Conservation (phyloP, 2,329 filamentous ascomycete species). For the Lachnellula arida region DNA sequence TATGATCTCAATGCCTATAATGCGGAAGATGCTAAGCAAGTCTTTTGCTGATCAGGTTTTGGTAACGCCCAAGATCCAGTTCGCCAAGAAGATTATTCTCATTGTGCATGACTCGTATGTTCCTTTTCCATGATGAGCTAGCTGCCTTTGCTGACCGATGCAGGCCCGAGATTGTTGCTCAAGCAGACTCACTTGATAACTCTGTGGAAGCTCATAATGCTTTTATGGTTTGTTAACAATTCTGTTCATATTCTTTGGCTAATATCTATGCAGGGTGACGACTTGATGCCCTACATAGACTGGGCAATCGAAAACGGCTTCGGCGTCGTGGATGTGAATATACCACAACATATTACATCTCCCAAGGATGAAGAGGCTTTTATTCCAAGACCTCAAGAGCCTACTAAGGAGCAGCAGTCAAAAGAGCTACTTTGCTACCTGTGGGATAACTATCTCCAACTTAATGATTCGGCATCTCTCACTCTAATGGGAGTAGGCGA, state of each 20-base stretch:
- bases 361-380: constrained; percentile 8
- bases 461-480: constrained; percentile 66
- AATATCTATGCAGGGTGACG: constrained; percentile 64
- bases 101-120: constrained; percentile 88
- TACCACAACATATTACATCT: constrained; percentile 64
- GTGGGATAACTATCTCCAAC: constrained; percentile 96
- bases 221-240: constrained; percentile 65
- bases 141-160: constrained; percentile 16
- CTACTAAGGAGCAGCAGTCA: constrained; percentile 46
- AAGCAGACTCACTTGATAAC: constrained; percentile 65
- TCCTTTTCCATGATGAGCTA: constrained; percentile 6
- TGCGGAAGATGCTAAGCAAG: constrained; percentile 65
- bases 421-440: constrained; percentile 78
- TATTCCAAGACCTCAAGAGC: constrained; percentile 41
- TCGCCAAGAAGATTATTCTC: constrained; percentile 66
- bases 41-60: constrained; percentile 85
- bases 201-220: constrained; percentile 77
- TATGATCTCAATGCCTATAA: constrained; percentile 78
- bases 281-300: constrained; percentile 72
- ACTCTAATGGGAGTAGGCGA: constrained; percentile 88
- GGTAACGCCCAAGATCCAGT: constrained; percentile 66
- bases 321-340: constrained; percentile 85
- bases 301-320: constrained; percentile 77
- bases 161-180: constrained; percentile 66
- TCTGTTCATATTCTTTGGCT: constrained; percentile 14